phyloP scores from a whole-genome alignment of 352 stramenopile genomes.

The Peronospora farinosa region DNA sequence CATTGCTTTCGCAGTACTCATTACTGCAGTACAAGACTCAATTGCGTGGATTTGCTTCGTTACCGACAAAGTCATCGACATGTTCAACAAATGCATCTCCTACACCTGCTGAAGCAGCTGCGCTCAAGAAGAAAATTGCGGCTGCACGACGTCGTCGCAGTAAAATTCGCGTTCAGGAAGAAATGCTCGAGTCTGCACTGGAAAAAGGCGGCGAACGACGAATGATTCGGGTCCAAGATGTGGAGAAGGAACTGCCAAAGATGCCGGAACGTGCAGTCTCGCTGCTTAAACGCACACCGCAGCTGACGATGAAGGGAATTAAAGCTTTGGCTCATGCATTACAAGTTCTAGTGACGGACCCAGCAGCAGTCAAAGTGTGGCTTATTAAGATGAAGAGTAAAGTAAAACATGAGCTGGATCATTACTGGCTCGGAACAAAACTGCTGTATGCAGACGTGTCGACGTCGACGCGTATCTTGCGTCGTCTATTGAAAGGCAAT shows the following conservation, averaged over 20 bases:
- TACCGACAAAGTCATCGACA: constrained; percentile 31
- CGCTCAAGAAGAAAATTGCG: constrained; percentile 74
- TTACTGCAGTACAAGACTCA: constrained; percentile 16
- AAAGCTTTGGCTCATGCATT: constrained; percentile 57
- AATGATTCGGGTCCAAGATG: constrained; percentile 71
- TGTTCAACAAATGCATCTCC: not conserved
- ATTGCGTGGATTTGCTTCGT: constrained; percentile 41
- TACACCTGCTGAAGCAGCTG: constrained; percentile 39
- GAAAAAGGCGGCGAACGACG: constrained; percentile 74
- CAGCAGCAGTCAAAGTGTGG: constrained; percentile 56
- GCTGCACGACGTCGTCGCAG: constrained; percentile 58
- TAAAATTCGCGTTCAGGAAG: constrained; percentile 77
- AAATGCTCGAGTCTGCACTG: constrained; percentile 70
- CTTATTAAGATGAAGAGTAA: constrained; percentile 61
- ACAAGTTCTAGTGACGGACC: constrained; percentile 56
- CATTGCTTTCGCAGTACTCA: constrained; percentile 19
- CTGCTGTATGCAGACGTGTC: constrained; percentile 93
- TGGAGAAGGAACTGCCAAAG: constrained; percentile 74
- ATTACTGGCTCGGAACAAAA: constrained; percentile 97
- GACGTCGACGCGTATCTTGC: constrained; percentile 91
- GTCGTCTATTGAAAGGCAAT: constrained; percentile 88
- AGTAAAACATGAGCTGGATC: constrained; percentile 89
- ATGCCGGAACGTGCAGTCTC: constrained; percentile 58
- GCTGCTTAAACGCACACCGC: constrained; percentile 63
- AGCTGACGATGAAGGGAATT: constrained; percentile 46